These are phyloP conservation scores for Pseudocercospora eumusae DNA, from an alignment of 2,329 filamentous ascomycete genomes.

Conservation along the genomic window DNA sequence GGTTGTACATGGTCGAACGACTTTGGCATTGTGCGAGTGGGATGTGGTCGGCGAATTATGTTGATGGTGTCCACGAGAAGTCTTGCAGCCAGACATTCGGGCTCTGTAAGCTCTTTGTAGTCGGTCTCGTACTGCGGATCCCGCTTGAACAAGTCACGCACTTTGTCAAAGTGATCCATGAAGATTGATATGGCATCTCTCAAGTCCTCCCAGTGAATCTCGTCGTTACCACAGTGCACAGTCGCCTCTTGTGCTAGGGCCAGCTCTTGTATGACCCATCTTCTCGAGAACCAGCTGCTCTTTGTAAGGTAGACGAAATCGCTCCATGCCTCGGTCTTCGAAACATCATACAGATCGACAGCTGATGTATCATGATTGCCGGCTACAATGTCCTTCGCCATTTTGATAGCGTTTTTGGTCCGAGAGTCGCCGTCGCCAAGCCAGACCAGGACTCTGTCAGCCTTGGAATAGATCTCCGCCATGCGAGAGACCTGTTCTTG, in stretches of 20 bases:
- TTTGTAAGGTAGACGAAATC: slow-evolving; percentile 16
- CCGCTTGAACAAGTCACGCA: slow-evolving; percentile 6
- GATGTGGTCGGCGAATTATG: slow-evolving; percentile 10
- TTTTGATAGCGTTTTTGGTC: slow-evolving; percentile 9
- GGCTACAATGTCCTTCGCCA: slow-evolving; percentile 12
- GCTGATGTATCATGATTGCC: neutral
- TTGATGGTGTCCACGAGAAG: slow-evolving; percentile 16
- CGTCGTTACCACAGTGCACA: slow-evolving; percentile 13
- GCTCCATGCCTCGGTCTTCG: slow-evolving; percentile 9
- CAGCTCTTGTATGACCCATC: slow-evolving; percentile 26
- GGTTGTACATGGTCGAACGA: slow-evolving; percentile 6
- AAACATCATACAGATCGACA: neutral
- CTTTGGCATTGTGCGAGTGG: neutral
- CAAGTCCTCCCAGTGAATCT: slow-evolving; percentile 17
- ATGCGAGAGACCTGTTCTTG: slow-evolving; percentile 21
- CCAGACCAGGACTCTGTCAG: slow-evolving; percentile 20
- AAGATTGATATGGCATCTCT: slow-evolving; percentile 20
- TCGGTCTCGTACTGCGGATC: neutral
- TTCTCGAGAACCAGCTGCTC: slow-evolving; percentile 19
- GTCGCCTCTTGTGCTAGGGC: slow-evolving; percentile 15
- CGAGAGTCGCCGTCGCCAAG: slow-evolving; percentile 16
- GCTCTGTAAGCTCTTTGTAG: slow-evolving; percentile 1
- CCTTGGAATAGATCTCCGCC: slow-evolving; percentile 19
- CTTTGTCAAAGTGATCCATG: slow-evolving; percentile 5
- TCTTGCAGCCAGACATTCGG: slow-evolving; percentile 11